Conservation (phyloP, 2,329 filamentous ascomycete genomes). For the Fusarium udum region DNA sequence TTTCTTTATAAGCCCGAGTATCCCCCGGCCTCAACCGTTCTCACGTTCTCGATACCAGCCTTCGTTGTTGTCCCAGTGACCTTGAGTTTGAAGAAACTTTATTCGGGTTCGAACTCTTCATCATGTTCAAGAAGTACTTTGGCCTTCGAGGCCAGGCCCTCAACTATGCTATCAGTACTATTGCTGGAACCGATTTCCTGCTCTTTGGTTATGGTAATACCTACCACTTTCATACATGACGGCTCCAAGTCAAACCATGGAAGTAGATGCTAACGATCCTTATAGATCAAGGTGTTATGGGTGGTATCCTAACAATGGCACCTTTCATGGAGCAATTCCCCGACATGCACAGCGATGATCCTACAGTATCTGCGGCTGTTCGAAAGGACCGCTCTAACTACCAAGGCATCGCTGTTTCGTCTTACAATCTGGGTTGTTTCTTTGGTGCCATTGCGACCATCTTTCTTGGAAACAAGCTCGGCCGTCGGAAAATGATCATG, state of each 20-base stretch:
- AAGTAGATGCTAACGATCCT: neutral
- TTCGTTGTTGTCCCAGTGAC: neutral
- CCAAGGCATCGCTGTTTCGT: slow-evolving; percentile 64
- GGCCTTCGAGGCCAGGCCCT: slow-evolving; percentile 72
- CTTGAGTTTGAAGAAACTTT: slow-evolving; percentile 1
- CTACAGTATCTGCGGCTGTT: slow-evolving; percentile 48
- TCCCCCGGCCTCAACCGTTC: slow-evolving; percentile 7
- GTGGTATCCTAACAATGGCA: slow-evolving; percentile 74
- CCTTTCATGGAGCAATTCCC: slow-evolving; percentile 68
- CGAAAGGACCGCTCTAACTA: slow-evolving; percentile 58
- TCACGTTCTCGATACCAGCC: neutral
- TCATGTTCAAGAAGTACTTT: slow-evolving; percentile 60
- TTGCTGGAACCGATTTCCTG: slow-evolving; percentile 78
- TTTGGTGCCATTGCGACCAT: slow-evolving; percentile 72
- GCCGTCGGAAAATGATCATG: slow-evolving; percentile 67
- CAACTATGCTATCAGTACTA: slow-evolving; percentile 74
- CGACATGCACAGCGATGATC: slow-evolving; percentile 56
- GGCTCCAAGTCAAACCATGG: neutral
- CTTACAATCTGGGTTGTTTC: slow-evolving; percentile 70
- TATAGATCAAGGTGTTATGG: slow-evolving; percentile 79
- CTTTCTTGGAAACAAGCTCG: slow-evolving; percentile 71
- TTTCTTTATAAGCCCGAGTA: slow-evolving; percentile 33
- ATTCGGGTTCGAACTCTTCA: neutral
- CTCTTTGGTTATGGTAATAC: slow-evolving; percentile 65
- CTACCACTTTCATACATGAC: neutral